A percentile compares a stretch with the other conserved stretches of the same genome.
Conservation (phyloP, 192 early-diverging fungal genomes). For the Rhizophagus sp. region DNA sequence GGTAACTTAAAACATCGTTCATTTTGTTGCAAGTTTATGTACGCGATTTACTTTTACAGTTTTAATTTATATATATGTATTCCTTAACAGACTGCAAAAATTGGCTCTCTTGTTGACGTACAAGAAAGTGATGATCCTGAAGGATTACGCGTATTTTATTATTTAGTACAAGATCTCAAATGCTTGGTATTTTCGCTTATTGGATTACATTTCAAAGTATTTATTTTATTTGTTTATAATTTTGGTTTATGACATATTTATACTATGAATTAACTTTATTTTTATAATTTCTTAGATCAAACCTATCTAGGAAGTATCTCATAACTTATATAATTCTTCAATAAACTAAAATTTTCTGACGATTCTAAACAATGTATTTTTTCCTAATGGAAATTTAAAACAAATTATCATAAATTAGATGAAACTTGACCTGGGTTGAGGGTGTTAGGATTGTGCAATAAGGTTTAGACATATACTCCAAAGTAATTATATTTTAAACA, state of each 20-base stretch:
- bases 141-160: conserved; percentile 92
- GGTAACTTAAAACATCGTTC: conserved; percentile 45
- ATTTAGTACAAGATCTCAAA: conserved; percentile 97
- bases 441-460: too few species aligned
- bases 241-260: not conserved
- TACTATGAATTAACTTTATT: not conserved
- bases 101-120: conserved; percentile 90
- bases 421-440: too few species aligned
- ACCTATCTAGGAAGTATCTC: not conserved
- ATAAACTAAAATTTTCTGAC: too few species aligned
- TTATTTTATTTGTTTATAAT: not conserved
- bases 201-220: conserved; percentile 94
- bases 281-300: not conserved
- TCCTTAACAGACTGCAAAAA: conserved; percentile 74
- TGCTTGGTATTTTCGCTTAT: conserved; percentile 95
- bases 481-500: too few species aligned
- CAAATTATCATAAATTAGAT: too few species aligned
- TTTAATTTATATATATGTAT: conserved; percentile 29
- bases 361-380: too few species aligned
- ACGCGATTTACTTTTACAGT: not conserved
- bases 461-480: too few species aligned
- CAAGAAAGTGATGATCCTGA: conserved; percentile 90
- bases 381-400: too few species aligned
- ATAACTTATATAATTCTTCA: too few species aligned
- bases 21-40: not conserved